Base-by-base conservation (phyloP, 208 protist species). In the Strigomonas culicis region DNA sequence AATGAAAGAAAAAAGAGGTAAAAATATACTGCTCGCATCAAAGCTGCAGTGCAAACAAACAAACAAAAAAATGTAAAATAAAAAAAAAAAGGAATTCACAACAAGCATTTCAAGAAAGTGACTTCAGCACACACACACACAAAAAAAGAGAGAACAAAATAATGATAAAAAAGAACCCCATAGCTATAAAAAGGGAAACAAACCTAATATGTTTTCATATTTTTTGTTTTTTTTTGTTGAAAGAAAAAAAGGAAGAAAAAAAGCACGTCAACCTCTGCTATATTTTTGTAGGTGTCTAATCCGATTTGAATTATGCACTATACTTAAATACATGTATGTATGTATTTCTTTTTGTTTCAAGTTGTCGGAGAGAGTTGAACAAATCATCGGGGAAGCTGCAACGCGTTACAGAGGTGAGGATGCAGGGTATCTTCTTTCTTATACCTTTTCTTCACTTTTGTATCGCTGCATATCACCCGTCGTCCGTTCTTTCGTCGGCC, bases 201-300 rank as follows among this genome's bases (percentile, higher is more conserved):
- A n/a, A n/a, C n/a, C n/a, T n/a, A n/a, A n/a, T 47, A 24, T 44
- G n/a, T 59, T 32, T 71, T 66, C 32, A 22, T 64, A 55, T 63
- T 58, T 66, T 66, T 49, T 52, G 25, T 19, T 44, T 17, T 59
- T 21, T 24, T 28, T 17, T 47, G 22, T 44, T 13, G 58, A 51
- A 70, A 63, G 58, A 52, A 56, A 56, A 53, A 2, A 50, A 46
- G 44, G 55, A 47, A 30, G 24, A 41, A 68, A 10, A 39, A 52
- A 71, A 58, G 15, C 13, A 51, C 2, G 31, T 52, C 47, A 32
- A 39, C 43, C 22, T 17, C 0, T 65, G 13, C n/a, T 46, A 17
- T 46, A n/a, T 46, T 46, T 46, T 46, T 46, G 10, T n/a, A 46
- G 39, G 10, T 46, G 17, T 46, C 17, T 10, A n/a, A 46, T 46